phyloP scores from a whole-genome alignment of 805 yeast genomes.

The Wickerhamiella dianesei region DNA sequence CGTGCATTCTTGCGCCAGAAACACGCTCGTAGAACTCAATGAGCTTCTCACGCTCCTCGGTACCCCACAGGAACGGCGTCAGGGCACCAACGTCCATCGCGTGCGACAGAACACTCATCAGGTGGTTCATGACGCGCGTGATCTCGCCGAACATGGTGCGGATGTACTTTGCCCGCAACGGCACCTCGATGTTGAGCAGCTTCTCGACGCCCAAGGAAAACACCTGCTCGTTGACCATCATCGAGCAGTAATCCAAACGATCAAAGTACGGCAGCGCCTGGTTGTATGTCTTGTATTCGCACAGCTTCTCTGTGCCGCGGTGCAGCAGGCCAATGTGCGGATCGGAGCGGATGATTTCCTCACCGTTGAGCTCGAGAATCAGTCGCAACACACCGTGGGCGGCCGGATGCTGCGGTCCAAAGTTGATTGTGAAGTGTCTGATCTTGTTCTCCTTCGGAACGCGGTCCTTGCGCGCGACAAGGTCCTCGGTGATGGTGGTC shows the following conservation, averaged over 20 bases:
- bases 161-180: slow-evolving; percentile 71
- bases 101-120: slow-evolving; percentile 76
- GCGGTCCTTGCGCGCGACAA: slow-evolving; percentile 15
- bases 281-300: slow-evolving; percentile 72
- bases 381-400: slow-evolving; percentile 86
- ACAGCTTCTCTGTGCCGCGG: slow-evolving; percentile 80
- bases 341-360: slow-evolving; percentile 73
- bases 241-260: slow-evolving; percentile 66
- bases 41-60: slow-evolving; percentile 83
- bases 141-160: slow-evolving; percentile 79
- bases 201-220: slow-evolving; percentile 76
- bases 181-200: slow-evolving; percentile 70
- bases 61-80: slow-evolving; percentile 89
- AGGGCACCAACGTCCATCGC: slow-evolving; percentile 93
- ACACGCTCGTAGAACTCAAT: slow-evolving; percentile 90
- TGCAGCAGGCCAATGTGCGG: slow-evolving; percentile 83
- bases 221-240: slow-evolving; percentile 87
- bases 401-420: slow-evolving; percentile 92
- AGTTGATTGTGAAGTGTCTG: slow-evolving; percentile 78
- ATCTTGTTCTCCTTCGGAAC: slow-evolving; percentile 33
- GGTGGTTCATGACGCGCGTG: slow-evolving; percentile 69
- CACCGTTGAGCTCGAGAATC: slow-evolving; percentile 77
- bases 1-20: slow-evolving; percentile 78
- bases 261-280: slow-evolving; percentile 85
- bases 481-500: slow-evolving; percentile 24